Conservation (phyloP, 306 rosid genomes). For the Ammopiptanthus mongolicus region DNA sequence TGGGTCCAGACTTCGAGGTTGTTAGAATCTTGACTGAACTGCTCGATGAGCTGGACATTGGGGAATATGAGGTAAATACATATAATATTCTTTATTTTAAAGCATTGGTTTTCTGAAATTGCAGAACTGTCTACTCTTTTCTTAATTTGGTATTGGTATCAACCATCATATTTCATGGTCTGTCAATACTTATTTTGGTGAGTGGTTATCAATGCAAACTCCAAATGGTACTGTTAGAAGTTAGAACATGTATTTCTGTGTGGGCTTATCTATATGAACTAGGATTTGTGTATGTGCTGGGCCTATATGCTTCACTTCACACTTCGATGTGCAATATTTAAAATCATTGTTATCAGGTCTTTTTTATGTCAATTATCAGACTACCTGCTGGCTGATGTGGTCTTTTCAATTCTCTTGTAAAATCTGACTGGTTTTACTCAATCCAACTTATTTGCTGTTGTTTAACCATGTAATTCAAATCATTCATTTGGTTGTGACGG, state of each 20-base stretch:
- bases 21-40: slow-evolving; percentile 80
- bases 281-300: neutral
- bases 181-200: neutral
- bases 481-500: slow-evolving; percentile 1
- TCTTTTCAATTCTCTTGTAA: neutral
- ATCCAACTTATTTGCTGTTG: neutral
- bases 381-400: neutral
- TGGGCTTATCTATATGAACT: neutral
- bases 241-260: neutral
- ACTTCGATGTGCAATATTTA: neutral
- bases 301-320: neutral
- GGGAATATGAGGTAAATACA: slow-evolving; percentile 77
- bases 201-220: neutral
- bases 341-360: neutral
- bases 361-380: neutral
- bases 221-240: neutral
- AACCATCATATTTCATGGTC: neutral
- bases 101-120: neutral
- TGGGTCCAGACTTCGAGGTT: slow-evolving; percentile 93
- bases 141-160: neutral
- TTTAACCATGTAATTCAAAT: neutral
- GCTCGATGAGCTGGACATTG: slow-evolving; percentile 79
- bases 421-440: neutral
- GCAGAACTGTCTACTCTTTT: neutral
- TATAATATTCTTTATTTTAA: neutral